These are phyloP conservation scores for Friedmanniomyces simplex DNA, from an alignment of 495 filamentous ascomycete species.

Conservation along the genomic window DNA sequence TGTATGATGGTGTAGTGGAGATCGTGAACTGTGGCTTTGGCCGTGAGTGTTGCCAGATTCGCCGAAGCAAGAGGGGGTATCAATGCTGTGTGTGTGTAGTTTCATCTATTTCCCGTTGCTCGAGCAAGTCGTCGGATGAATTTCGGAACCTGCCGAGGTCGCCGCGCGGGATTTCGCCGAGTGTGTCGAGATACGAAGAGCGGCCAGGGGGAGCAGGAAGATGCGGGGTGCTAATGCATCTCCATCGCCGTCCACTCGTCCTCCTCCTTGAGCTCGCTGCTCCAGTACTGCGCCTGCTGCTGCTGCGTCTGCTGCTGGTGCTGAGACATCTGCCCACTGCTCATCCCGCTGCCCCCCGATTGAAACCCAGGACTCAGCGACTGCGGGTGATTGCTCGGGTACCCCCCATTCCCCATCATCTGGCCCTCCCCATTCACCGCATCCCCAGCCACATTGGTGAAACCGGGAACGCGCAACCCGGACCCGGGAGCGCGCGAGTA, in stretches of 20 bases:
- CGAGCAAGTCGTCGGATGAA: background rate
- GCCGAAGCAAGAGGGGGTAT: conserved; percentile 6
- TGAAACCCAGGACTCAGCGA: conserved; percentile 65
- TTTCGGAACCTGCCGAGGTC: too few relatives aligned
- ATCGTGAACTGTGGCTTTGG: background rate
- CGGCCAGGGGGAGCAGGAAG: too few relatives aligned
- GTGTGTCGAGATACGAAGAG: too few relatives aligned
- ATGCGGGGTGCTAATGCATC: too few relatives aligned
- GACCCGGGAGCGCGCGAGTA: conserved; percentile 79
- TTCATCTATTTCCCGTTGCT: background rate
- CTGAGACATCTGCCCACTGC: conserved; percentile 34
- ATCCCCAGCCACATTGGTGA: conserved; percentile 85
- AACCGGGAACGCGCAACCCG: conserved; percentile 80
- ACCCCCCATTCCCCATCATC: conserved; percentile 38
- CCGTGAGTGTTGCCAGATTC: background rate
- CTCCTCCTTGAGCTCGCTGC: conserved; percentile 76
- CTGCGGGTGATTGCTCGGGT: conserved; percentile 40
- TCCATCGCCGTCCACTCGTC: conserved; percentile 35
- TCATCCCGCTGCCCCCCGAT: conserved; percentile 44
- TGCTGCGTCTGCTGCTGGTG: conserved; percentile 1
- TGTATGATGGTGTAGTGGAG: background rate
- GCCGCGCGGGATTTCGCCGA: too few relatives aligned
- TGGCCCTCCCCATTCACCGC: conserved; percentile 47
- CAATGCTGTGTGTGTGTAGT: background rate
- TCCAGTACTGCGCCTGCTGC: conserved; percentile 57